Base-by-base conservation (phyloP, 441 rosid genomes). In the Gossypium trilobum region DNA sequence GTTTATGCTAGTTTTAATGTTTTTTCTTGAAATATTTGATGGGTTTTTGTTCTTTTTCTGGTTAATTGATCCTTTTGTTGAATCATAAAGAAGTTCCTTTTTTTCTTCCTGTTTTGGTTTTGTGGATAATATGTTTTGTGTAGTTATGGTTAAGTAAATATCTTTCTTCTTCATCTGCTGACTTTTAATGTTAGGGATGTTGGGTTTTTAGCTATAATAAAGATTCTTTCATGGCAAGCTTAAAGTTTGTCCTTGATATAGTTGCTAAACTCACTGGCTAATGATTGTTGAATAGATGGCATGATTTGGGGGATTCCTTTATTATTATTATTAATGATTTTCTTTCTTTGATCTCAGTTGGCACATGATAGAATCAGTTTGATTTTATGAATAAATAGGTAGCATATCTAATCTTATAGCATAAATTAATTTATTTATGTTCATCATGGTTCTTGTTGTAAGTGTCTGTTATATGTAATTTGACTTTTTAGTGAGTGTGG, bases 11-110 rank as follows among this genome's bases (percentile, higher is more conserved):
- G 5, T 50, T 14, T 66, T 67, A 3, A 50, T 22, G 14, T 50
- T 27, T 67, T 67, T 4, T 27, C 22, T 23, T 67, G 8, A 67
- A 50, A 67, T 25, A 50, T 67, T 67, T 67, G 58, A 14, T 42
- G 10, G 5, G 61, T 8, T 70, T 63, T 13, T 61, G 46, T 54
- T 73, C 70, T 75, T 75, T 75, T 67, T 73, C 1, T 70, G 71
- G 17, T 57, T 62, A 48, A 36, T 73, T 10, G 23, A 54, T 11
- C 1, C 20, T 58, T 22, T 55, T 20, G n/a, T 60, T 68, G 19
- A 33, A 51, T 25, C 52, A 39, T 64, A 17, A 25, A 51, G 29
- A 29, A 16, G 16, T 19, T 58, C 9, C 71, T 2, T 0, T 71
- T 71, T n/a, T 33, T 44, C 16, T 20, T 8, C 2, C 22, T 25